Conservation (phyloP, 2,329 filamentous ascomycete species). For the Ampelomyces quisqualis region DNA sequence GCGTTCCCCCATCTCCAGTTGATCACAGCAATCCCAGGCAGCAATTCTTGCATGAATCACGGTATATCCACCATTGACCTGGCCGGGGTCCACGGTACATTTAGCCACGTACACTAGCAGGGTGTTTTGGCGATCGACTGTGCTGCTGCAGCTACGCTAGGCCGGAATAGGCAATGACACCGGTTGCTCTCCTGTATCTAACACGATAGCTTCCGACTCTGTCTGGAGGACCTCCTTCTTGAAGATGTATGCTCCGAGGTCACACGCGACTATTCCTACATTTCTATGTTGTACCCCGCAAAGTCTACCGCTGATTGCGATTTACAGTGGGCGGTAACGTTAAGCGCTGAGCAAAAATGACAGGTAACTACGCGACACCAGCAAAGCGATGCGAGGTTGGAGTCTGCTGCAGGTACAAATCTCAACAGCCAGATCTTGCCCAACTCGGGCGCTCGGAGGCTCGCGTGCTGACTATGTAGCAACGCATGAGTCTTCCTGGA, state of each 20-base stretch:
- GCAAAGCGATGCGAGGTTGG: too few relatives aligned
- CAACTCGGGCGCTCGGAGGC: too few relatives aligned
- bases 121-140: conserved; percentile 16
- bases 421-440: too few relatives aligned
- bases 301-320: background rate
- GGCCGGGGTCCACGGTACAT: conserved; percentile 4
- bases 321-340: background rate
- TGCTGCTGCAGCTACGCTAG: conserved; percentile 12
- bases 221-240: background rate
- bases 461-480: too few relatives aligned
- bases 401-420: too few relatives aligned
- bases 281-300: background rate
- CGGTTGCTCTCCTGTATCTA: conserved; percentile 4
- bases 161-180: conserved; percentile 8
- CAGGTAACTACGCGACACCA: too few relatives aligned
- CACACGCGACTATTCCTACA: background rate
- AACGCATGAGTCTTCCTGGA: background rate
- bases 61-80: conserved; percentile 5
- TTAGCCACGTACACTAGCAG: conserved; percentile 4
- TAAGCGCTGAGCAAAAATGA: too few relatives aligned
- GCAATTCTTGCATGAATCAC: background rate
- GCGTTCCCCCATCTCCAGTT: conserved; percentile 17
- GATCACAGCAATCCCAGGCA: conserved; percentile 5
- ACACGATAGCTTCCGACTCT: conserved; percentile 3
- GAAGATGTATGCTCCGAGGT: background rate